These are phyloP conservation scores for Verticillium nonalfalfae DNA, from an alignment of 2,329 filamentous ascomycete genomes.

Conservation along the genomic window DNA sequence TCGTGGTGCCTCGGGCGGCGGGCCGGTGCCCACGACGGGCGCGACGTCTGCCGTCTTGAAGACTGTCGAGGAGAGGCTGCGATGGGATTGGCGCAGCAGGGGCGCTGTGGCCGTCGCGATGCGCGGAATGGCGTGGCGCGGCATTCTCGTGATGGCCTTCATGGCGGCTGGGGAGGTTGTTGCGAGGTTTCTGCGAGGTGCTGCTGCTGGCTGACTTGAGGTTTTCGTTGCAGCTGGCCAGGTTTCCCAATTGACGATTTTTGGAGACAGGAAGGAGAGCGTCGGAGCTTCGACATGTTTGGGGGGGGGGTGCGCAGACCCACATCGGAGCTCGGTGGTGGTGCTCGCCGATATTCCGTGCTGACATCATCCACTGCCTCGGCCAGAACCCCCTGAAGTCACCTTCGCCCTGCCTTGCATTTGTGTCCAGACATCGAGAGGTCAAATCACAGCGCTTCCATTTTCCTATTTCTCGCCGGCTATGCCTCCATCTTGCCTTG, in stretches of 20 bases:
- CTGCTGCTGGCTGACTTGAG: no score
- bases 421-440: neutral
- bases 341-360: neutral
- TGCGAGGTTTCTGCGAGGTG: no score
- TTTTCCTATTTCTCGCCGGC: no score
- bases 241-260: neutral
- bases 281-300: neutral
- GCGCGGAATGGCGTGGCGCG: constrained; percentile 18
- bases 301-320: no score
- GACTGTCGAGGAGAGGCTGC: constrained; percentile 21
- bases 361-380: neutral
- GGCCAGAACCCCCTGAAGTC: neutral
- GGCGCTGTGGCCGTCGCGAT: constrained; percentile 20
- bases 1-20: constrained; percentile 49
- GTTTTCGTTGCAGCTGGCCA: neutral
- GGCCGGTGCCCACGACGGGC: constrained; percentile 49
- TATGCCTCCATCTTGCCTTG: no score
- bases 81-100: constrained; percentile 9
- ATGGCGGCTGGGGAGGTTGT: no score
- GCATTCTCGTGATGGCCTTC: constrained; percentile 31
- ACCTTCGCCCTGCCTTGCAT: neutral
- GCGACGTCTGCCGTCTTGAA: constrained; percentile 37
- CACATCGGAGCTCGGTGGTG: neutral
- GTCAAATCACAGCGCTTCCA: neutral
- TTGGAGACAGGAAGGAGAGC: neutral